These are phyloP conservation scores for Extremus antarcticus DNA, from an alignment of 495 filamentous ascomycete genomes.

Conservation along the genomic window DNA sequence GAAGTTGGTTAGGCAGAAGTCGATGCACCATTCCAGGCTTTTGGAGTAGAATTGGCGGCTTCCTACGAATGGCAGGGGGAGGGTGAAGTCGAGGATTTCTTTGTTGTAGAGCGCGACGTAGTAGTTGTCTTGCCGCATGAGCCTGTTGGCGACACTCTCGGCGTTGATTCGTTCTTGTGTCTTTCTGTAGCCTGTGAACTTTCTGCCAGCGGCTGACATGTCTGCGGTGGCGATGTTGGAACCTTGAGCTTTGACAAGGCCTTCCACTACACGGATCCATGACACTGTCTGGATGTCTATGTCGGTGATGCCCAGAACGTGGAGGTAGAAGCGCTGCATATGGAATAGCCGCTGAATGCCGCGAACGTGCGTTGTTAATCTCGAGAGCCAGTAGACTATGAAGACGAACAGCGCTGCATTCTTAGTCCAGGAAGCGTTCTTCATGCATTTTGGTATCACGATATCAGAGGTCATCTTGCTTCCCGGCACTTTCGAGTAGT, in stretches of 20 bases:
- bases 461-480: slow-evolving; percentile 69
- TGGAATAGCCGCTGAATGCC: slow-evolving; percentile 64
- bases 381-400: slow-evolving; percentile 77
- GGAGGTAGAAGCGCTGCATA: slow-evolving; percentile 79
- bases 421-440: slow-evolving; percentile 31
- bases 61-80: slow-evolving; percentile 73
- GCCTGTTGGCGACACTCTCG: slow-evolving; percentile 88
- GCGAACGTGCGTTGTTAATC: slow-evolving; percentile 60
- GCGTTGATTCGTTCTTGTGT: slow-evolving; percentile 95
- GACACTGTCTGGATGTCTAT: slow-evolving; percentile 90
- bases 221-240: slow-evolving; percentile 73
- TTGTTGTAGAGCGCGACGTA: slow-evolving; percentile 95
- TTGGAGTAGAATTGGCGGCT: slow-evolving; percentile 69
- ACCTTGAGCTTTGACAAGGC: slow-evolving; percentile 79
- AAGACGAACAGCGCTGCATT: slow-evolving; percentile 77
- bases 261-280: slow-evolving; percentile 87
- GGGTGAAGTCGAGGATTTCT: slow-evolving; percentile 75
- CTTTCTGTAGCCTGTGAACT: slow-evolving; percentile 54
- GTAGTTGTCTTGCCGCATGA: slow-evolving; percentile 96
- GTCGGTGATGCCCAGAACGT: slow-evolving; percentile 80
- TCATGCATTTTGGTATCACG: slow-evolving; percentile 64
- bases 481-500: slow-evolving; percentile 63
- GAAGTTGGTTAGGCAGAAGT: slow-evolving; percentile 80
- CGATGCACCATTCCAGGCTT: slow-evolving; percentile 79
- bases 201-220: slow-evolving; percentile 48